Evolutionary conservation across 495 filamentous ascomycete species (phyloP).

Genomic region (Filosporella fistucella): DNA sequence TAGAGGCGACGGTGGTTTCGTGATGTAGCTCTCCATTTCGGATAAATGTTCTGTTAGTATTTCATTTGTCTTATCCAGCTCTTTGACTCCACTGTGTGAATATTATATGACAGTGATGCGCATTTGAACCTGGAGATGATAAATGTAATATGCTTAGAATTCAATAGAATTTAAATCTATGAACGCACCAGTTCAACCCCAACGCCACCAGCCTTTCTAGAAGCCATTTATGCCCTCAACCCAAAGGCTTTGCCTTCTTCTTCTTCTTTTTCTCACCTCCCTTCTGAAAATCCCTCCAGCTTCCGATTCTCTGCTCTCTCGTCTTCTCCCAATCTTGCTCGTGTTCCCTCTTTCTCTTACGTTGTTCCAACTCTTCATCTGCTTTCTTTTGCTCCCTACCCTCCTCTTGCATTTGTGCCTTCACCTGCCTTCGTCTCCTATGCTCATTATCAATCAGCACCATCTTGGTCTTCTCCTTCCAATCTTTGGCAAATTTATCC

Average conservation of each 20-base stretch:
- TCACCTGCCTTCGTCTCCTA: constrained; percentile 75
- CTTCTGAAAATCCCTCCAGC: constrained; percentile 92
- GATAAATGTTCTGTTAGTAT: too few species aligned
- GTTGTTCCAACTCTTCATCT: constrained; percentile 80
- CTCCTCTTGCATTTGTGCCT: constrained; percentile 95
- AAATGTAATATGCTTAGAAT: too few species aligned
- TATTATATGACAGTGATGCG: too few species aligned
- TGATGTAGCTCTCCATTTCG: too few species aligned
- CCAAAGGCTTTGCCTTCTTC: constrained; percentile 87
- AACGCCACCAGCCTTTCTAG: background rate
- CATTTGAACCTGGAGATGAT: too few species aligned
- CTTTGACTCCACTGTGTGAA: too few species aligned
- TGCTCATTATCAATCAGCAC: constrained; percentile 94
- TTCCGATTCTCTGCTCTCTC: constrained; percentile 85
- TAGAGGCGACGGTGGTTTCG: too few species aligned
- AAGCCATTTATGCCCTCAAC: constrained; percentile 29
- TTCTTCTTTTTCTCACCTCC: constrained; percentile 74
- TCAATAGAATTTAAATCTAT: too few species aligned
- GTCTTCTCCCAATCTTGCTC: constrained; percentile 93
- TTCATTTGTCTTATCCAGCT: too few species aligned
- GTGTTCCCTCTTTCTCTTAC: constrained; percentile 90
- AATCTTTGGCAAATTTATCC: constrained; percentile 75
- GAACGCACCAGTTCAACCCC: background rate
- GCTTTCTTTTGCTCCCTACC: constrained; percentile 82
- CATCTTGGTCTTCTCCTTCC: constrained; percentile 86